Evolutionary conservation across 129 eudicot genomes (phyloP).

Genomic region (Helianthus tuberosus): DNA sequence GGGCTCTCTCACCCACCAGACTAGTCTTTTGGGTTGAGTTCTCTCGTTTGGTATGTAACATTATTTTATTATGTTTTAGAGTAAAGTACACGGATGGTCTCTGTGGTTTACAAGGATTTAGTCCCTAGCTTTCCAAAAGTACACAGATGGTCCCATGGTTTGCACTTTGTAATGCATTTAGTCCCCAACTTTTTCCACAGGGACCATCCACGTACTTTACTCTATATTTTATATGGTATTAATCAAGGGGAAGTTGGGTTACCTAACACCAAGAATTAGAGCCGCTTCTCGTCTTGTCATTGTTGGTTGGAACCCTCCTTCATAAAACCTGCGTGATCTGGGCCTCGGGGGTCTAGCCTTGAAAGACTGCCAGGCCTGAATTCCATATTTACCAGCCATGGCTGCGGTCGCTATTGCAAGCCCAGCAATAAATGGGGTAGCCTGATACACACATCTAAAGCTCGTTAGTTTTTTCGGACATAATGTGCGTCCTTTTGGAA

Average conservation of each 20-base stretch:
- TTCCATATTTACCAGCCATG: conserved; percentile 73
- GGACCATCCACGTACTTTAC: no score
- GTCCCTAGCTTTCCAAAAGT: no score
- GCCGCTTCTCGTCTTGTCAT: conserved; percentile 97
- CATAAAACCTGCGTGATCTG: conserved; percentile 72
- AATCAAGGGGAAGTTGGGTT: conserved; percentile 4
- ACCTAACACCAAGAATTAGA: conserved; percentile 93
- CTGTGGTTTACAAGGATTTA: no score
- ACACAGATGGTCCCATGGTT: no score
- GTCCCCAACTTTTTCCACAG: no score
- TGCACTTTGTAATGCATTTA: no score
- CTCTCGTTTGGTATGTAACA: no score
- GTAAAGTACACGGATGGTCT: no score
- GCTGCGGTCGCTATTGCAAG: conserved; percentile 82
- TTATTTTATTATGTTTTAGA: no score
- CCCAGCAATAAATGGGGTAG: conserved; percentile 75
- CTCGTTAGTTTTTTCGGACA: conserved; percentile 3
- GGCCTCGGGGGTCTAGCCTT: conserved; percentile 76
- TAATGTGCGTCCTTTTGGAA: not conserved
- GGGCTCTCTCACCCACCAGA: no score
- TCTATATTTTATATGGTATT: not conserved
- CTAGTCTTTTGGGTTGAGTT: no score
- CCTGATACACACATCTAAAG: conserved; percentile 47
- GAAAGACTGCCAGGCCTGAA: conserved; percentile 86
- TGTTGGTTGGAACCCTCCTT: conserved; percentile 87